Evolutionary conservation across 768 basidiomycete genomes (phyloP).

Genomic region (Phaeotremella fagi): DNA sequence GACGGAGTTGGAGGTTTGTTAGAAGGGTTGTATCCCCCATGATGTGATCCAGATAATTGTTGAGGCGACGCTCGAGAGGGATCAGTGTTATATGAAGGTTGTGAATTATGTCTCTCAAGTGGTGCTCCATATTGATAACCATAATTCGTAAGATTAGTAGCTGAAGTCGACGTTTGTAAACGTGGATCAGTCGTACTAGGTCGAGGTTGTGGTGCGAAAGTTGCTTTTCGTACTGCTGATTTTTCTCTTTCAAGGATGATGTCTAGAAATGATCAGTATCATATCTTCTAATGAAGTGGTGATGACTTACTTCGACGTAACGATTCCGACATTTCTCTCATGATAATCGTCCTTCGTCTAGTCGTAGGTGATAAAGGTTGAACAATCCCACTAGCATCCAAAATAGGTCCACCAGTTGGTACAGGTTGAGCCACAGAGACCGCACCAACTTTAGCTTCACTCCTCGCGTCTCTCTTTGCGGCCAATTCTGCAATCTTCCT

Average conservation of each 20-base stretch:
- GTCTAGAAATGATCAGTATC: slow-evolving; percentile 17
- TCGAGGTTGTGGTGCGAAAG: not conserved
- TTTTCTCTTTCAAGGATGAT: slow-evolving; percentile 40
- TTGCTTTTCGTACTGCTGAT: slow-evolving; percentile 14
- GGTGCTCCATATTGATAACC: slow-evolving; percentile 11
- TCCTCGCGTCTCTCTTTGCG: slow-evolving; percentile 26
- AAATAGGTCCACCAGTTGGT: slow-evolving; percentile 10
- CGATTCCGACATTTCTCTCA: slow-evolving; percentile 41
- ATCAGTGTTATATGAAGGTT: slow-evolving; percentile 5
- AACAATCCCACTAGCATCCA: slow-evolving; percentile 17
- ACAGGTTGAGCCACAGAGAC: slow-evolving; percentile 8
- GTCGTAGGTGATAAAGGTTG: slow-evolving; percentile 37
- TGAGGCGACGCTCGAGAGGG: slow-evolving; percentile 2
- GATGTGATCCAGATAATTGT: not conserved
- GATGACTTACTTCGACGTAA: slow-evolving; percentile 32
- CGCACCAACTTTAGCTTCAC: not conserved
- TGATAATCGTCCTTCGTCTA: slow-evolving; percentile 34
- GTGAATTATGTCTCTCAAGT: slow-evolving; percentile 16
- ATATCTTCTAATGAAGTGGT: not conserved
- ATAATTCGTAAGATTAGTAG: slow-evolving; percentile 26
- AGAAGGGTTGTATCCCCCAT: not conserved
- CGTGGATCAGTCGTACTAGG: slow-evolving; percentile 4
- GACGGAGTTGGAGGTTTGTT: not conserved
- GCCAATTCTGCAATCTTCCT: slow-evolving; percentile 31
- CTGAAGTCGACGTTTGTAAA: slow-evolving; percentile 16